Evolutionary conservation across 2,329 filamentous ascomycete genomes (phyloP).

Genomic region (Fusarium chaquense): DNA sequence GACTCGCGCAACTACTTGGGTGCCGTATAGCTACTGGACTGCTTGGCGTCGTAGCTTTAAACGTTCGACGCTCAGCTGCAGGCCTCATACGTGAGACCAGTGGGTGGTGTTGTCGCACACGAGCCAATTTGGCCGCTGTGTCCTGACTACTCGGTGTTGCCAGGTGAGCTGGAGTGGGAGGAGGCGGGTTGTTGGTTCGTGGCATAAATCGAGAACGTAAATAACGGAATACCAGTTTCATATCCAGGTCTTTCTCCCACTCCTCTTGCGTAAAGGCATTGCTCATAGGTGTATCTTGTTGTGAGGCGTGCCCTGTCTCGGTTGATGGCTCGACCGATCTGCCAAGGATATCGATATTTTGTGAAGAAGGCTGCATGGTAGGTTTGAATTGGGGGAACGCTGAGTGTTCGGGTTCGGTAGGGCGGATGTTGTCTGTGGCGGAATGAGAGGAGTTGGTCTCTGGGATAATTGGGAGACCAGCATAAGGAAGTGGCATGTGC

Average conservation of each 20-base stretch:
- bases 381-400: slow-evolving; percentile 60
- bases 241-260: slow-evolving; percentile 93
- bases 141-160: slow-evolving; percentile 69
- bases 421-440: slow-evolving; percentile 43
- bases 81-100: slow-evolving; percentile 73
- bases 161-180: slow-evolving; percentile 61
- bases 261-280: slow-evolving; percentile 75
- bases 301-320: slow-evolving; percentile 38
- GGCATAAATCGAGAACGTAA: slow-evolving; percentile 79
- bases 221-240: slow-evolving; percentile 92
- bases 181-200: slow-evolving; percentile 56
- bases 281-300: slow-evolving; percentile 44
- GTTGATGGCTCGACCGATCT: slow-evolving; percentile 40
- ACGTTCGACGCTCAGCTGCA: slow-evolving; percentile 64
- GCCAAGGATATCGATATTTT: slow-evolving; percentile 54
- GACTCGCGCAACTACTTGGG: slow-evolving; percentile 82
- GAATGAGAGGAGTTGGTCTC: slow-evolving; percentile 59
- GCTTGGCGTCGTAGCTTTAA: slow-evolving; percentile 65
- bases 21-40: slow-evolving; percentile 63
- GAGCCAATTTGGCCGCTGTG: slow-evolving; percentile 79
- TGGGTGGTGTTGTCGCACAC: slow-evolving; percentile 90
- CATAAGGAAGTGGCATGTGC: slow-evolving; percentile 77
- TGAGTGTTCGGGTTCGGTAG: slow-evolving; percentile 41
- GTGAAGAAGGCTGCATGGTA: slow-evolving; percentile 56
- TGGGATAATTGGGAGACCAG: slow-evolving; percentile 76